A percentile compares a stretch with the other conserved stretches of the same genome.
Conservation (phyloP, 768 basidiomycete genomes). For the Tricholoma sp. region DNA sequence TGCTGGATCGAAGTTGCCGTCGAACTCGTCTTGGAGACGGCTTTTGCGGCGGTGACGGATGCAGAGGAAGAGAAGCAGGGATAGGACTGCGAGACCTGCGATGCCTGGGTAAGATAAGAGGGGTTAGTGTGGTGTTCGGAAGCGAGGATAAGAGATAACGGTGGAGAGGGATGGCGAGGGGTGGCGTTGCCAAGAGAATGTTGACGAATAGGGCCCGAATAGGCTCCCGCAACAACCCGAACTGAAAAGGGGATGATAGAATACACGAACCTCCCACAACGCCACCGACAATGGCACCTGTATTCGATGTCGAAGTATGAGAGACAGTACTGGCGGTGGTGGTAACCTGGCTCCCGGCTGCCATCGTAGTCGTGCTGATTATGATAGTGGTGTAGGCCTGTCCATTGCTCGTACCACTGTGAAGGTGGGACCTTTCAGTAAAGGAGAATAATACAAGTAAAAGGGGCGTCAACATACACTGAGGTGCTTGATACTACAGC, state of each 20-base stretch:
- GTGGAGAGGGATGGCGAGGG: background rate
- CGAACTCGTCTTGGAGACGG: slow-evolving; percentile 23
- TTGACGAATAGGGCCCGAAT: background rate
- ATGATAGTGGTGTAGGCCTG: slow-evolving; percentile 23
- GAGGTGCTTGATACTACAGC: background rate
- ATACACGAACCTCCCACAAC: slow-evolving; percentile 40
- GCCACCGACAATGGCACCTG: slow-evolving; percentile 46
- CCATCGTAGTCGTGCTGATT: slow-evolving; percentile 20
- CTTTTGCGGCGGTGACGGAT: slow-evolving; percentile 20
- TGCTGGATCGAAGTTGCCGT: slow-evolving; percentile 39
- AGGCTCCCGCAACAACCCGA: too few species aligned
- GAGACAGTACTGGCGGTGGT: slow-evolving; percentile 7
- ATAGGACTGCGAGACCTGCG: slow-evolving; percentile 20
- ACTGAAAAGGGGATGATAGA: background rate
- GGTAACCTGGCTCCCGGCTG: slow-evolving; percentile 14
- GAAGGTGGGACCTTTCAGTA: background rate
- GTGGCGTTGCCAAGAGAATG: background rate
- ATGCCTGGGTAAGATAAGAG: slow-evolving; percentile 19
- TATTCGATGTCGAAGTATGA: slow-evolving; percentile 14
- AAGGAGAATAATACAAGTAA: background rate
- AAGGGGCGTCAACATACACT: background rate
- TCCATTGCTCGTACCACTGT: slow-evolving; percentile 18
- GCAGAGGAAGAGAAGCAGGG: slow-evolving; percentile 20
- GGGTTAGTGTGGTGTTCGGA: background rate
- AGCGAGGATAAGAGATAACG: background rate